Conservation (phyloP, 257 asterid genomes). For the Fraxinus cuspidata region DNA sequence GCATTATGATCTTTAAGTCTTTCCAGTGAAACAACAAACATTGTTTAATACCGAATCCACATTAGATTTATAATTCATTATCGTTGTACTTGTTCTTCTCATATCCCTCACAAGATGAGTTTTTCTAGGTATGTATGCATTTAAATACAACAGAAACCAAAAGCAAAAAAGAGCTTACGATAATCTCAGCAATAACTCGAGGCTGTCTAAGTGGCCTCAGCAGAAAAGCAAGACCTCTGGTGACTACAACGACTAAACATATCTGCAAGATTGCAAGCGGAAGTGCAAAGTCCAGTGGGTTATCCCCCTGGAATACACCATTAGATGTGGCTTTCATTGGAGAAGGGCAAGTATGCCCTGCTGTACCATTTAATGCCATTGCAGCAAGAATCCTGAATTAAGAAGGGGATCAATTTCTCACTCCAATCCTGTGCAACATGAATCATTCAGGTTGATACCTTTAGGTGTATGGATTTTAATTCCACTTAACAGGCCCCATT, state of each 20-base stretch:
- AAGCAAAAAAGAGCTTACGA: slow-evolving; percentile 44
- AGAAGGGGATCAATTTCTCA: background rate
- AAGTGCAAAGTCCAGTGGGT: slow-evolving; percentile 72
- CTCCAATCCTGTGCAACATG: background rate
- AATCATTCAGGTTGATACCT: background rate
- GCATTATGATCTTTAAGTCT: background rate
- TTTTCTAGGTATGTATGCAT: background rate
- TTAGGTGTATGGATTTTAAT: background rate
- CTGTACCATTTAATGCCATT: slow-evolving; percentile 32
- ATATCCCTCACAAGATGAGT: background rate
- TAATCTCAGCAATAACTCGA: slow-evolving; percentile 77
- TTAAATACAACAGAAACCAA: background rate
- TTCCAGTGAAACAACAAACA: background rate
- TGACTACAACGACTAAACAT: slow-evolving; percentile 55
- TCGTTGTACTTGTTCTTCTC: background rate
- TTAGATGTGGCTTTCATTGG: slow-evolving; percentile 79
- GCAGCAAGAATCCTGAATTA: background rate
- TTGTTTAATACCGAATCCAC: background rate
- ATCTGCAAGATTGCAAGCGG: slow-evolving; percentile 72
- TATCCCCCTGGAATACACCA: slow-evolving; percentile 74
- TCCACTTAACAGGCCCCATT: background rate
- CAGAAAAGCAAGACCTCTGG: slow-evolving; percentile 62
- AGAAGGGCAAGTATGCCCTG: slow-evolving; percentile 37
- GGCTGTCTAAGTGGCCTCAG: slow-evolving; percentile 75
- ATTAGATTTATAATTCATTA: background rate